Base-by-base conservation (phyloP, 208 protist genomes). In the Leishmania braziliensis region DNA sequence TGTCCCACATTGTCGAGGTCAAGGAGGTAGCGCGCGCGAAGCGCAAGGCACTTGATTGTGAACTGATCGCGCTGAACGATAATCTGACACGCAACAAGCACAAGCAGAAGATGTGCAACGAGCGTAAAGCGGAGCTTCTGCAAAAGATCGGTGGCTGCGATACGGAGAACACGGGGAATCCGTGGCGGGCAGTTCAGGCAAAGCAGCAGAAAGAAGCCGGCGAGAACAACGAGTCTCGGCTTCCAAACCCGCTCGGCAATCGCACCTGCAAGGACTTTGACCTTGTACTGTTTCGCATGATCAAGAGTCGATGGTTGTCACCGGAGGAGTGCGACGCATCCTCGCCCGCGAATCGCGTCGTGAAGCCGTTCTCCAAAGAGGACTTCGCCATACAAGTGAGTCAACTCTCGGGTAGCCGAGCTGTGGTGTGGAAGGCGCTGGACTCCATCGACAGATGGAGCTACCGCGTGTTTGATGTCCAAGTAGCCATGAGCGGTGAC, bases 391-490 rank as follows among this genome's bases (percentile, higher is more conserved):
- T 83, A 23, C 80, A 87, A 82, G 88, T 84, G 46, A 63, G 78
- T 65, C 66, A 80, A 46, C 86, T 96, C 72, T 79, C 80, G 20
- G 84, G 91, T 60, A 81, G 83, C 29, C 85, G 87, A 33, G 81
- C 88, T 39, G 65, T 79, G 46, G 56, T 98, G 68, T 96, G 93
- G 93, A 82, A 86, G 60, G 83, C 88, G 16, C 75, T 98, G 58
- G 83, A 92, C 56, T 88, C 83, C 66, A 89, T 98, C 48, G 93
- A 97, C 77, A 86, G 90, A 58, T 98, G 96, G 95, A 89, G 91
- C 74, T 97, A 95, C 83, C 92, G 93, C 82, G 92, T 98, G 26
- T 98, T 97, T 83, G 88, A 92, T 43, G 74, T 98, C 20, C 93
- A 98, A 75, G 77, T 29, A 29, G 86, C 88, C 74, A 96, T 97